Conservation (phyloP, 176 grass and related monocot genomes). For the Carex pumila region DNA sequence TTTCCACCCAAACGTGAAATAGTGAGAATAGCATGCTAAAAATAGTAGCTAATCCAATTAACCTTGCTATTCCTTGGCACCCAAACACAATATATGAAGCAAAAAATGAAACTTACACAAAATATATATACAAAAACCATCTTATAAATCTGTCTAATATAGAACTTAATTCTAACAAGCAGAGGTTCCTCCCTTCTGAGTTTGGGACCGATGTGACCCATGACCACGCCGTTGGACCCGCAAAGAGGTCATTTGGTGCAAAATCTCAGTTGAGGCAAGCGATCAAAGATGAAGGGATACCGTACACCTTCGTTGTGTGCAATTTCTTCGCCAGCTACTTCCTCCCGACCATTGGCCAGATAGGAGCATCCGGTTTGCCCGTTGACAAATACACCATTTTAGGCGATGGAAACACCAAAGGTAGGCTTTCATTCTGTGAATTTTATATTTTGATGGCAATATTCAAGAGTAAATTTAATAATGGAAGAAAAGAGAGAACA, state of each 20-base stretch:
- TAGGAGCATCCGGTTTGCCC: neutral
- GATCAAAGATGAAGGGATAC: conserved; percentile 21
- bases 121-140: neutral
- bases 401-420: conserved; percentile 31
- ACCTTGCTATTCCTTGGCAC: too few relatives aligned
- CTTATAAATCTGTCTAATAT: neutral
- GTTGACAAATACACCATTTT: conserved; percentile 10
- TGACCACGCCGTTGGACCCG: conserved; percentile 19
- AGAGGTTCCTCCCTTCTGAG: conserved; percentile 24
- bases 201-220: conserved; percentile 32
- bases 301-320: conserved; percentile 32
- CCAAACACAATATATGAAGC: neutral
- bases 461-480: neutral
- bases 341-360: conserved; percentile 1
- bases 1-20: too few relatives aligned
- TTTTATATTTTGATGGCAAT: neutral
- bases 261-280: conserved; percentile 12
- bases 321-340: conserved; percentile 24
- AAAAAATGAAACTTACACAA: neutral
- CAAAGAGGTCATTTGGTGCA: conserved; percentile 2
- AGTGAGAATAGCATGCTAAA: too few relatives aligned
- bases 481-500: neutral
- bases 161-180: neutral
- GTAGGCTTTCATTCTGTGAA: neutral
- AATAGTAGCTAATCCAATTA: too few relatives aligned